phyloP scores from a whole-genome alignment of 768 basidiomycete genomes.

The Boletellus ananas region DNA sequence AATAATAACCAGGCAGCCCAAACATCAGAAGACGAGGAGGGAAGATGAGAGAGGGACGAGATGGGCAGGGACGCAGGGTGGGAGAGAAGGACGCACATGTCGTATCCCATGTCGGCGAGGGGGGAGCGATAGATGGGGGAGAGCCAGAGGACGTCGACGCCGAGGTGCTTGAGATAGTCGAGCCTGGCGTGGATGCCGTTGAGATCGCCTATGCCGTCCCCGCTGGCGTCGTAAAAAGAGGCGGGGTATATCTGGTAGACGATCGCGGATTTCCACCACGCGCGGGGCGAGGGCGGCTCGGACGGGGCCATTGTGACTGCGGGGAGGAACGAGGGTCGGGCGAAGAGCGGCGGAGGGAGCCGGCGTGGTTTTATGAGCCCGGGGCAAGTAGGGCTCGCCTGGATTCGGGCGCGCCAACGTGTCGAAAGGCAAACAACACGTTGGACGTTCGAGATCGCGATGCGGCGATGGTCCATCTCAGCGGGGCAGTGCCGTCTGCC shows the following conservation, averaged over 20 bases:
- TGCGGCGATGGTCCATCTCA: too few relatives aligned
- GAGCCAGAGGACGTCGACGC: constrained; percentile 67
- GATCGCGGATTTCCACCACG: constrained; percentile 58
- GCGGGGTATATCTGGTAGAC: constrained; percentile 71
- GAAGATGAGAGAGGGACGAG: background rate
- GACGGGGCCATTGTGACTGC: constrained; percentile 9
- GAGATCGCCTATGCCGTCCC: constrained; percentile 67
- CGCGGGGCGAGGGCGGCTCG: constrained; percentile 23
- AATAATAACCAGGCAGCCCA: background rate
- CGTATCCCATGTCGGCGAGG: constrained; percentile 70
- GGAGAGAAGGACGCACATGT: constrained; percentile 43
- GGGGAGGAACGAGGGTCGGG: constrained; percentile 13
- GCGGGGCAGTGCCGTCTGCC: background rate
- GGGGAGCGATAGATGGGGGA: constrained; percentile 59
- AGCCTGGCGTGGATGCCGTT: constrained; percentile 61
- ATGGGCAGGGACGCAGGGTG: background rate
- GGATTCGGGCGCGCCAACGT: constrained; percentile 8
- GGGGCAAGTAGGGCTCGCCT: constrained; percentile 13
- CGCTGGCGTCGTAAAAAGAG: constrained; percentile 70
- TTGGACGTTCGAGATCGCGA: background rate
- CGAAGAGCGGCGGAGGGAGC: background rate
- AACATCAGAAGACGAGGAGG: background rate
- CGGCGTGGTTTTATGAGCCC: constrained; percentile 9
- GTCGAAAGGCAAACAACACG: constrained; percentile 9
- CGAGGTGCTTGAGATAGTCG: constrained; percentile 65